Evolutionary conservation across 495 filamentous ascomycete species (phyloP).

Genomic region (Astrothelium subdiscretum): DNA sequence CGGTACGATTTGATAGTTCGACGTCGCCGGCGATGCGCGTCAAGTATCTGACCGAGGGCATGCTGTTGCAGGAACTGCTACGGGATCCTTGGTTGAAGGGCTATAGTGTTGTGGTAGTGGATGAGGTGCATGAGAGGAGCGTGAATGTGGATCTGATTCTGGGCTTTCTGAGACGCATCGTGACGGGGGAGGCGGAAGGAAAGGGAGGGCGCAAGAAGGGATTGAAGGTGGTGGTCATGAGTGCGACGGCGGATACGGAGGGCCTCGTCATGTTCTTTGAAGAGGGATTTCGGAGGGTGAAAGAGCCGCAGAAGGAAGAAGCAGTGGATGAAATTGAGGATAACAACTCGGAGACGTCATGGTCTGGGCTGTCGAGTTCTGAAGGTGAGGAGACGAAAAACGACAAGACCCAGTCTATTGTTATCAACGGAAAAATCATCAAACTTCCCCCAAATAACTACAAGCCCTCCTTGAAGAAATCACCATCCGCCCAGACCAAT

Average conservation of each 20-base stretch:
- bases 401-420: background rate
- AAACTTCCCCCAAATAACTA: background rate
- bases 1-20: slow-evolving; percentile 85
- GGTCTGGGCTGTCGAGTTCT: slow-evolving; percentile 14
- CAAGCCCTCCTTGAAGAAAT: background rate
- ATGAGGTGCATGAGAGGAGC: slow-evolving; percentile 95
- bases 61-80: slow-evolving; percentile 89
- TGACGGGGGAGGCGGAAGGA: slow-evolving; percentile 36
- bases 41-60: slow-evolving; percentile 94
- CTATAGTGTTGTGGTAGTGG: slow-evolving; percentile 85
- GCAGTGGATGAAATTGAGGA: slow-evolving; percentile 3
- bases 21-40: slow-evolving; percentile 61
- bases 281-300: background rate
- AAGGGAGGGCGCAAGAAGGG: slow-evolving; percentile 41
- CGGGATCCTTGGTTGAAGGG: slow-evolving; percentile 68
- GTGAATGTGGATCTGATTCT: slow-evolving; percentile 88
- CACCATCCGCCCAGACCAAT: background rate
- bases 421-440: background rate
- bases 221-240: slow-evolving; percentile 91
- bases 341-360: slow-evolving; percentile 14
- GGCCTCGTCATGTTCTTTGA: slow-evolving; percentile 65
- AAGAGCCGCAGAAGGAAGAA: background rate
- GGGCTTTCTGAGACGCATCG: slow-evolving; percentile 72
- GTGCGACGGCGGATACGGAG: slow-evolving; percentile 84
- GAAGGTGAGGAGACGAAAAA: slow-evolving; percentile 7